Base-by-base conservation (phyloP, 2,329 filamentous ascomycete species). In the Colletotrichum musicola region DNA sequence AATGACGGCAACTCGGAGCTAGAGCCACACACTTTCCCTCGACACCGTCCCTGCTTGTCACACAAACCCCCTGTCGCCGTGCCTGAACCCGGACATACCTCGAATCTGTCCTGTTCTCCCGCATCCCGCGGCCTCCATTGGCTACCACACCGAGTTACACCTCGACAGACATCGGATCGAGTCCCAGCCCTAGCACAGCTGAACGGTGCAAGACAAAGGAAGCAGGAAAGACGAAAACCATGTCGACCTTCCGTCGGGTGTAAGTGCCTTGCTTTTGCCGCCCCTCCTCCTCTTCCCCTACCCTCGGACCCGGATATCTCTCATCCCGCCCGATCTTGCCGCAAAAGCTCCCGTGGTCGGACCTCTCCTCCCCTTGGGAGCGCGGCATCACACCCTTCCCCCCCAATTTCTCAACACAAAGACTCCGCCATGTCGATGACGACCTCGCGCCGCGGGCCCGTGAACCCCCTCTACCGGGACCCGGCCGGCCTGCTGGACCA, bases 191-290 rank as follows among this genome's bases (percentile, higher is more conserved):
- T 25, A 47, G 18, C 18, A 18, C 44, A 9, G 44, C 14, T n/a
- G 40, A n/a, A 14, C 38, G 10, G 38, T 5, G 13, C 9, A 40
- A 13, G 12, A 42, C 13, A 42, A 42, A n/a, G 16, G 16, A 42
- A 42, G 16, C 13, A 42, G 40, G 40, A 42, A n/a, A 49, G 40
- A n/a, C 56, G 13, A 40, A 42, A 30, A 50, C 42, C 22, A 68
- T 68, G 65, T 65, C 65, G 18, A 68, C 46, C 44, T 68, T 68
- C 44, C 65, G 62, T 54, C 55, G 62, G 62, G 65, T 65, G 65
- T 68, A 65, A 68, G 65, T 68, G 16, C 13, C 25, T 49, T 18
- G 18, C 46, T 49, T 46, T 16, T 47, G 16, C 18, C 35, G 25
- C 3, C 58, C 44, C 42, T 18, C n/a, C n/a, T 35, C 12, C 49